phyloP scores from a whole-genome alignment of 108 stramenopile species.

The Pseudonitzschia multiseries region DNA sequence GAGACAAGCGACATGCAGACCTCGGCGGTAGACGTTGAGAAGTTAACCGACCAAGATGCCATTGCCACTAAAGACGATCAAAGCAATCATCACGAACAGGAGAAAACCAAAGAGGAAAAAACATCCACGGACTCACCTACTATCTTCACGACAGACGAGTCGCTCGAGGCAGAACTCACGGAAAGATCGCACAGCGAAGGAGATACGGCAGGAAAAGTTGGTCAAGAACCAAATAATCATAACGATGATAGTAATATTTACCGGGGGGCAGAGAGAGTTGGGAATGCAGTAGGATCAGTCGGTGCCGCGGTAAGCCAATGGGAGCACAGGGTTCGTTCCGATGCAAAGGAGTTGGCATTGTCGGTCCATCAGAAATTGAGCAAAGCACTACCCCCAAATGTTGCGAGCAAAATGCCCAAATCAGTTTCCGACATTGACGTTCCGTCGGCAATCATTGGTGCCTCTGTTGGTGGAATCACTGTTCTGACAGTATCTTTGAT shows the following conservation, averaged over 20 bases:
- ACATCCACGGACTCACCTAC: background rate
- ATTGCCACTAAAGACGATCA: background rate
- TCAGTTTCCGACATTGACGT: slow-evolving; percentile 7
- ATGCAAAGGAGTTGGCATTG: background rate
- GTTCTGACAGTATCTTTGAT: background rate
- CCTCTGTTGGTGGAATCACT: slow-evolving; percentile 6
- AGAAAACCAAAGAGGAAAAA: background rate
- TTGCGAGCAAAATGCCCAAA: slow-evolving; percentile 6
- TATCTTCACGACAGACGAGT: background rate
- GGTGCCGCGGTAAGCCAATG: background rate
- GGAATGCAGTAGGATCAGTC: background rate
- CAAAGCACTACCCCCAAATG: background rate
- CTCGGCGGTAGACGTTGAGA: background rate
- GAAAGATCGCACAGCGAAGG: background rate
- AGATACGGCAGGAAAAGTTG: background rate
- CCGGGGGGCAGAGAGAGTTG: background rate
- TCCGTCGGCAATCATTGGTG: slow-evolving; percentile 13
- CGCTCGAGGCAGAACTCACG: background rate
- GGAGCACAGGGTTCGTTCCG: background rate
- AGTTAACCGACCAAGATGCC: background rate
- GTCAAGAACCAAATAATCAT: background rate
- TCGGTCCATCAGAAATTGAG: background rate
- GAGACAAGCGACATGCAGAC: background rate
- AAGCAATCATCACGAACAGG: background rate
- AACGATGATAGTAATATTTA: too few relatives aligned